Evolutionary conservation across 306 rosid genomes (phyloP), one percentile per base, ranked within the genome.

Genomic region (Lathyrus aphaca): DNA sequence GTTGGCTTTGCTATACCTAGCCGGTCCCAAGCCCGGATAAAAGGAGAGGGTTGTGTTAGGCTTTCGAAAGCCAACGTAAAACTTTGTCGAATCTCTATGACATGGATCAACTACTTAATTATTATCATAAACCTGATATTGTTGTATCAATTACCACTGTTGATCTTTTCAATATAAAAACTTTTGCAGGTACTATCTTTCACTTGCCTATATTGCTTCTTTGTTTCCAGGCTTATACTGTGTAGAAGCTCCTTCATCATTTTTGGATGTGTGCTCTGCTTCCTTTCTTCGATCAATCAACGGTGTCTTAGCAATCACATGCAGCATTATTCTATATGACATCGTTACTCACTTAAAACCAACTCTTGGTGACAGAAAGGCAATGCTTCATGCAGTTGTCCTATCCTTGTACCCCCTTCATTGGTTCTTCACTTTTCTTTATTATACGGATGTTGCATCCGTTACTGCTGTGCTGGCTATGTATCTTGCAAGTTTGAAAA

Each of bases 161-260:
- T 81, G 82, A 80, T 74, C 56, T 72, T 67, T 74, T 58, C 73
- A 30, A 69, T 66, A 17, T 67, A 39, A 76, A 57, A 68, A 66
- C 65, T 83, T 75, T 68, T 87, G 89, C 89, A 95, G 97, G 97
- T 95, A 91, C 85, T 87, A 78, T 89, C 88, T 95, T 89, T 95
- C 97, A 71, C 91, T 91, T 49, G 97, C 86, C 83, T 88, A 95
- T 80, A 82, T 83, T 84, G 91, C 95, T 79, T 95, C 79, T 84
- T 77, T 91, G 95, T 87, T 91, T 87, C 96, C 91, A 78, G 95
- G 86, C 75, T 71, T 81, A 77, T 78, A 53, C 14, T 53, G 39
- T 15, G 39, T 78, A 40, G 66, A 67, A 69, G 81, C 79, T 48
- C 85, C 76, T 66, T 60, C 85, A 35, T 84, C 95, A 18, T 81